These are phyloP conservation scores for Larix kaempferi DNA, from an alignment of 75 land plant genomes.

Conservation along the genomic window DNA sequence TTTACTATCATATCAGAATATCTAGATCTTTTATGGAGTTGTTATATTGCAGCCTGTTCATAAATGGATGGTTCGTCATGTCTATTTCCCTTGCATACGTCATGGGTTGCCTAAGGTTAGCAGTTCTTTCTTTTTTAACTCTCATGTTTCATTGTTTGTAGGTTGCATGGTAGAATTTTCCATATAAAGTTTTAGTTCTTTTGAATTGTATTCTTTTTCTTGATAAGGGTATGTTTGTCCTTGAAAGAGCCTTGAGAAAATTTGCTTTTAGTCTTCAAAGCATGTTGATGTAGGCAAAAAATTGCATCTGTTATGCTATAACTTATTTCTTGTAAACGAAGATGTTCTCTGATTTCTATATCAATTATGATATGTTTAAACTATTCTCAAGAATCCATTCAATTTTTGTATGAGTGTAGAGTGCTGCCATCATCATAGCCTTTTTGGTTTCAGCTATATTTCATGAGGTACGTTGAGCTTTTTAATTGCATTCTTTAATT, in stretches of 20 bases:
- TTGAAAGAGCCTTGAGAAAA: neutral
- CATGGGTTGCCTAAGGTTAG: constrained; percentile 78
- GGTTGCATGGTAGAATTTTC: neutral
- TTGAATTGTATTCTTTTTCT: neutral
- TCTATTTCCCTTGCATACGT: constrained; percentile 90
- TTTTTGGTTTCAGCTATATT: constrained; percentile 82
- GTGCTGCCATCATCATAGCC: constrained; percentile 60
- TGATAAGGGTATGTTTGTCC: neutral
- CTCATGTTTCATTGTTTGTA: neutral
- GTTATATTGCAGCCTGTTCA: constrained; percentile 86
- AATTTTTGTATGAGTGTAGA: constrained; percentile 32
- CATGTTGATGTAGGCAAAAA: neutral
- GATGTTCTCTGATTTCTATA: neutral
- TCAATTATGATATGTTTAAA: neutral
- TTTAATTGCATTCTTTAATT: neutral
- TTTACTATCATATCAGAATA: no score
- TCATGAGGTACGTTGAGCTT: constrained; percentile 69
- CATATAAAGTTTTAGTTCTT: neutral
- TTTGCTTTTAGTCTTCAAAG: neutral
- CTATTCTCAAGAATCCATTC: no score
- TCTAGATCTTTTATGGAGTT: no score
- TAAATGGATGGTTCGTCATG: constrained; percentile 95
- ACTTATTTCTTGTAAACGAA: neutral
- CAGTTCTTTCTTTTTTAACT: neutral
- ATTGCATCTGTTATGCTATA: neutral